A percentile compares a stretch with the other conserved stretches of the same genome.
Evolutionary conservation across 2,329 filamentous ascomycete genomes (phyloP).

Genomic region (Incumbomyces delicatus): DNA sequence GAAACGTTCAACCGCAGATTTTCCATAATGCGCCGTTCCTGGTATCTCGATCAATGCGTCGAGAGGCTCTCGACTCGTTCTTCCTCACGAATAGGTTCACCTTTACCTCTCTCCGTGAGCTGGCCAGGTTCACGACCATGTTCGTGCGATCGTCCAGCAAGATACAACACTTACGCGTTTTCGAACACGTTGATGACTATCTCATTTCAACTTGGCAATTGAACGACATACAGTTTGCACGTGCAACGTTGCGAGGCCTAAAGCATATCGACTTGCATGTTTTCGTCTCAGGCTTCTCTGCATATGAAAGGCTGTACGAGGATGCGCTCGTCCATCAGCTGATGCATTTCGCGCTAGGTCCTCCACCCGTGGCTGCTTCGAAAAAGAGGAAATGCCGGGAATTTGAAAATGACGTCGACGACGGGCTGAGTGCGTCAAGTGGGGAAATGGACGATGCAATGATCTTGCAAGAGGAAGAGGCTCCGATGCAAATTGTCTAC

Average conservation of each 20-base stretch:
- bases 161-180: conserved; percentile 3
- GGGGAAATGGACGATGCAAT: not conserved
- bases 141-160: conserved; percentile 1
- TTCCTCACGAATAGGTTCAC: conserved; percentile 6
- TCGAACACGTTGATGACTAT: conserved; percentile 5
- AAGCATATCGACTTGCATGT: conserved; percentile 3
- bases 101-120: conserved; percentile 7
- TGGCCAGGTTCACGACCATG: not conserved
- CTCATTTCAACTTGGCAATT: not conserved
- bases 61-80: conserved; percentile 7
- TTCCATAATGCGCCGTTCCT: conserved; percentile 6
- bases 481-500: not conserved
- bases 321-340: conserved; percentile 1
- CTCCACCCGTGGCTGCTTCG: not conserved
- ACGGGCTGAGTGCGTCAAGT: not conserved
- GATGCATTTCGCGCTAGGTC: conserved; percentile 4
- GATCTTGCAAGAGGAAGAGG: not conserved
- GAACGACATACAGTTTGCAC: not conserved
- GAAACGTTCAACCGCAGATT: not conserved
- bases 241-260: not conserved
- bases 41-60: conserved; percentile 1
- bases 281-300: conserved; percentile 2
- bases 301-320: conserved; percentile 3
- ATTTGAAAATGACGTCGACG: not conserved
- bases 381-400: not conserved